Base-by-base conservation (phyloP, 176 grass and related monocot genomes). In the sorghum (Sorghum bicolor) region DNA sequence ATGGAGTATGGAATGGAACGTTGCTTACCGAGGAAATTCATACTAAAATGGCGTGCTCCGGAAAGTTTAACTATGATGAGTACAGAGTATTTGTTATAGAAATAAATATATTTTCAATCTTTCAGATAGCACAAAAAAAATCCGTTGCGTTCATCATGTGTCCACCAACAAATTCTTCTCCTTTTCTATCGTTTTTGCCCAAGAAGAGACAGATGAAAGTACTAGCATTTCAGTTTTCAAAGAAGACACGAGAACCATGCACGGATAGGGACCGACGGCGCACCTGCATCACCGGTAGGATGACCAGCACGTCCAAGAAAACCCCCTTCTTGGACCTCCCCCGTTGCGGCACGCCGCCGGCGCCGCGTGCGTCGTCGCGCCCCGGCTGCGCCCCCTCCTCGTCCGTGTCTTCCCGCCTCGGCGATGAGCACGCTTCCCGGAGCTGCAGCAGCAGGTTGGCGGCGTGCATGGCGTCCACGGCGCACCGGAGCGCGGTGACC, bases 401-500 rank as follows among this genome's bases (percentile, higher is more conserved):
- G 33, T 79, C 82, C 0, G 0, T 25, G 41, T 48, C 41, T 1
- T 48, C 25, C 26, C 26, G 26, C 15, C 26, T 0, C 39, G 43
- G 20, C 34, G 34, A 22, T 28, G 30, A 22, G 12, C 80, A 62
- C 30, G 36, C 45, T n/a, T 3, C 63, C 31, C 63, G 48, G 70
- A 84, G 62, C 16, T 70, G 62, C 70, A 52, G 4, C 44, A 74
- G 22, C 11, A 80, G 62, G 75, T 88, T 80, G 73, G 84, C 91
- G 5, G 80, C 84, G 80, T 93, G 95, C 88, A 93, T 83, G 78
- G 64, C 75, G 85, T 97, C 95, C 2, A 84, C 79, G 75, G 86
- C 84, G 88, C 90, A 94, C 28, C 95, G 88, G 38, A 97, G 88
- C 37, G 76, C 86, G 31, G 95, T 97, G 64, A 97, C 95, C 53